Conservation (phyloP, 345 rosid species). For the Syzygium oleosum region DNA sequence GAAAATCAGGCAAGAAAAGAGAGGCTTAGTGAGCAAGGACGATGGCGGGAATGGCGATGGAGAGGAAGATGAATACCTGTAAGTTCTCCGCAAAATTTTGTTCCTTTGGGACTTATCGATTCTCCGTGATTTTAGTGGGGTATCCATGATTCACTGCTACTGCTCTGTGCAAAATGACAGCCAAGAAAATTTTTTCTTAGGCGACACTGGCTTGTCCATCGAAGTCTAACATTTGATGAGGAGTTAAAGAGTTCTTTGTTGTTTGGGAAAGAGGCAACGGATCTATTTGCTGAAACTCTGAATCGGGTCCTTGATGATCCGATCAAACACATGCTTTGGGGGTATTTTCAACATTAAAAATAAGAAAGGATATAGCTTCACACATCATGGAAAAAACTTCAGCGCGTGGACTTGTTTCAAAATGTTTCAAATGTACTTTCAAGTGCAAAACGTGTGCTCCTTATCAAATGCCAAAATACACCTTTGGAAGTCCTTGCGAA, state of each 20-base stretch:
- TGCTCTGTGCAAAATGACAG: neutral
- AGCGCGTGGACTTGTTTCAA: neutral
- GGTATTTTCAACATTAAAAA: neutral
- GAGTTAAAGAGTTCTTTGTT: neutral
- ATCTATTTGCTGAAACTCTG: neutral
- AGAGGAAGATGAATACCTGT: slow-evolving; percentile 82
- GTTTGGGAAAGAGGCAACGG: neutral
- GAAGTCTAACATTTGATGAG: neutral
- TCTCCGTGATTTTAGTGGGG: neutral
- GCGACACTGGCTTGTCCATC: neutral
- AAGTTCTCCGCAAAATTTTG: slow-evolving; percentile 4
- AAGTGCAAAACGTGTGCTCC: neutral
- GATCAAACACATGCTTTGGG: neutral
- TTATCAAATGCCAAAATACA: neutral
- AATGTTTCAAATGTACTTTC: neutral
- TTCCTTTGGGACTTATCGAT: neutral
- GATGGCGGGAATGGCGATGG: slow-evolving; percentile 50
- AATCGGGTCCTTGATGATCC: neutral
- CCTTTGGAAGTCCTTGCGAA: neutral
- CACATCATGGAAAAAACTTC: neutral
- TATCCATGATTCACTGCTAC: neutral
- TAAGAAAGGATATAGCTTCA: neutral
- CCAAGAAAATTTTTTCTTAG: neutral
- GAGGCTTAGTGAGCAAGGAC: slow-evolving; percentile 62
- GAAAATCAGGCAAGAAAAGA: slow-evolving; percentile 87